Conservation (phyloP, 495 filamentous ascomycete species). For the Extremus antarcticus region DNA sequence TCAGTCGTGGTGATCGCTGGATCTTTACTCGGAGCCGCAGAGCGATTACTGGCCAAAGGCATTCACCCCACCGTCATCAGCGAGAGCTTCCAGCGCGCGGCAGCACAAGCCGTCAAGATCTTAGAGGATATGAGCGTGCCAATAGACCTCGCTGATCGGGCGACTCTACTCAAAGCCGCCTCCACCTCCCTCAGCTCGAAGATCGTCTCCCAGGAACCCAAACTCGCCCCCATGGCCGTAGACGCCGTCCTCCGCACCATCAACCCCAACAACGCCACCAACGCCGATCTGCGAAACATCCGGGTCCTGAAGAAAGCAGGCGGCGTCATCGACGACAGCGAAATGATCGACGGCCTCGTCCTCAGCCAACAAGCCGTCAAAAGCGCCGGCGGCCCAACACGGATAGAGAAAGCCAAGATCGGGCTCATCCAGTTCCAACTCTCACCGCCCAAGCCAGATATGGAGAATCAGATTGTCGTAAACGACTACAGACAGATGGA, state of each 20-base stretch:
- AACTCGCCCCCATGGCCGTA: slow-evolving; percentile 90
- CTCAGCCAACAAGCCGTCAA: slow-evolving; percentile 89
- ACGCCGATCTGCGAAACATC: slow-evolving; percentile 93
- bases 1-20: slow-evolving; percentile 97
- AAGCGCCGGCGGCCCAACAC: slow-evolving; percentile 76
- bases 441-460: slow-evolving; percentile 96
- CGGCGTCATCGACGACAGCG: slow-evolving; percentile 95
- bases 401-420: slow-evolving; percentile 96
- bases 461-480: slow-evolving; percentile 98
- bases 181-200: slow-evolving; percentile 97
- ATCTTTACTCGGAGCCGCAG: slow-evolving; percentile 85
- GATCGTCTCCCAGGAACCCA: slow-evolving; percentile 93
- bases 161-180: slow-evolving; percentile 86
- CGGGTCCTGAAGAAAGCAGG: slow-evolving; percentile 96
- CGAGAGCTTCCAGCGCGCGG: slow-evolving; percentile 92
- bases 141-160: slow-evolving; percentile 76
- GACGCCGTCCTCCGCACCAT: slow-evolving; percentile 92
- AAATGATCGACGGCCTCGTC: slow-evolving; percentile 91
- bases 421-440: slow-evolving; percentile 97
- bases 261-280: slow-evolving; percentile 87
- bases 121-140: slow-evolving; percentile 93
- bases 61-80: slow-evolving; percentile 97
- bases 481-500: slow-evolving; percentile 99
- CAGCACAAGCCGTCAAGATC: slow-evolving; percentile 73
- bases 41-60: slow-evolving; percentile 75